Base-by-base conservation (phyloP, 164 flowering plant genomes). In the Stephania cephalantha region DNA sequence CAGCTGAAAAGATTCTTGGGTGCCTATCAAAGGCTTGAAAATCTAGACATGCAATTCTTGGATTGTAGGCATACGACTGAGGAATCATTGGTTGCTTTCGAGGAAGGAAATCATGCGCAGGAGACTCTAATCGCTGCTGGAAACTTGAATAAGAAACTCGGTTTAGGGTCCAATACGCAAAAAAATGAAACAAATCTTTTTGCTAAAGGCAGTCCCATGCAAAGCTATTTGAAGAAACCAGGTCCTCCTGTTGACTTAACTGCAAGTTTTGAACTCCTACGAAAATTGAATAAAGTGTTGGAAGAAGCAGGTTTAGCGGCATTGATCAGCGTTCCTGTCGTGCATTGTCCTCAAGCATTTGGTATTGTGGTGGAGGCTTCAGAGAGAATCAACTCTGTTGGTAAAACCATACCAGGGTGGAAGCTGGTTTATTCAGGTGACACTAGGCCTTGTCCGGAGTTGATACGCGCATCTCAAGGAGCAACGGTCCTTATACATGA, bases 401-500 rank as follows among this genome's bases (percentile, higher is more conserved):
- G 97, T 46, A 88, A 90, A 80, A 78, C 72, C 8, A 90, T 96
- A 55, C 97, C 97, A 6, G 99, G 99, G 25, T 96, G 99, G 99
- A 96, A 92, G 81, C 79, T 96, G 75, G 99, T 89, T 6, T 96
- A 96, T 77, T 96, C 99, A 18, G 99, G 99, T 46, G 99, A 96
- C 79, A 94, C 98, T 17, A 86, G 99, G 82, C 99, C 99, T 48
- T 92, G 99, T 74, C 86, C 86, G 4, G 88, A 87, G 70, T 79
- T 94, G 63, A 83, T 86, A 42, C 85, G 88, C 76, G 99, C 97
- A n/a, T 86, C 98, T 74, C 85, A 74, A 25, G 97, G 88, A 35
- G 97, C 99, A 10, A 95, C 99, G 7, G 83, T 91, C 80, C 98
- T 95, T 71, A 91, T 95, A 78, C 99, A 95, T n/a, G 99, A 95